Base-by-base conservation (phyloP, 108 stramenopile genomes). In the Mayamaea pseudoterrestris region DNA sequence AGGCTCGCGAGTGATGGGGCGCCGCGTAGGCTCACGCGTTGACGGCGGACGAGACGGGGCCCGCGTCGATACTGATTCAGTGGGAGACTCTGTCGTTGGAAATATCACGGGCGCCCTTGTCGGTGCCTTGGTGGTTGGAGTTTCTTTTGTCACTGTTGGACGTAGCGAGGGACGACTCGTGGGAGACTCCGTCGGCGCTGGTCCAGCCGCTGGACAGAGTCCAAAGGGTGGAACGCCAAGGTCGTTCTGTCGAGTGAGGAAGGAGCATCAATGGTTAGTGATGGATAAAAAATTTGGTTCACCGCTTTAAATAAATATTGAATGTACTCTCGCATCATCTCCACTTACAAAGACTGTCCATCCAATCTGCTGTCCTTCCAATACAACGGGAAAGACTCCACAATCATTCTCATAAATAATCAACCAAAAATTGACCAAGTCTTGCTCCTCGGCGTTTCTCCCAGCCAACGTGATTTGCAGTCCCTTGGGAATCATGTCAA, bases 271-370 rank as follows among this genome's bases (percentile, higher is more conserved):
- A 8, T 23, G 3, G 24, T 8, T 34, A 12, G 32, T 11, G 32
- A 11, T 8, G 32, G 32, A 12, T 12, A 8, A 12, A 34, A 34
- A 34, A 11, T 8, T 34, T 12, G 32, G 8, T 34, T 34, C 32
- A 40, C 40, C 5, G 6, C 48, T 14, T 30, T 41, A 13, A 42
- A 22, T 41, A 27, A 12, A 12, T 6, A 12, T 14, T 8, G 8
- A n/a, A 9, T 9, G 20, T 14, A 12, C 35, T 4, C 21, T 35
- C 18, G 21, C 13, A 30, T 6, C 42, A 27, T n/a, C n/a, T n/a
- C 12, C 12, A 54, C 53, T 54, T 54, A 54, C 53, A 41, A 54
- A 28, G n/a, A 27, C 25, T 2, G 40, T 54, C 37, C 37, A 42
- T 9, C 53, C 53, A 27, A 26, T 17, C 2, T 27, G 24, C 18